Base-by-base conservation (phyloP, 768 basidiomycete species). In the Serendipita sp. region DNA sequence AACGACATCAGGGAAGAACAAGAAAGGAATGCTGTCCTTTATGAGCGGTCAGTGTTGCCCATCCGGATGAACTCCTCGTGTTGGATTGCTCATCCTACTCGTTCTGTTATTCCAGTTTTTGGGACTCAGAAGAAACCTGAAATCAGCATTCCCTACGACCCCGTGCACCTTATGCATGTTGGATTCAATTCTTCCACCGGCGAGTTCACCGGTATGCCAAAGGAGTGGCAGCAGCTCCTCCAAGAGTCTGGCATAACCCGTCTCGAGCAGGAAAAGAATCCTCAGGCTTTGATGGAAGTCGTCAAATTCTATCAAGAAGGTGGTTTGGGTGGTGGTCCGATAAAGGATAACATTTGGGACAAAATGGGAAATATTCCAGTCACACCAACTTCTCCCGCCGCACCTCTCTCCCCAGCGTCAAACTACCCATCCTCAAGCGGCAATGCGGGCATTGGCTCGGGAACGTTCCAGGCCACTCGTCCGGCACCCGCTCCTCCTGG, bases 141-240 rank as follows among this genome's bases (percentile, higher is more conserved):
- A 75, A 98, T 99, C 78, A 92, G 90, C 73, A 94, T 93, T 0
- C 96, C 96, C 0, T 98, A 95, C 73, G 96, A 99, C 75, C 96
- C 96, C 36, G 95, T 98, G 44, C 95, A 98, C 77, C 87, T 99
- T 71, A 98, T 96, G 2, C 96, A 99, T 73, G 96, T 99, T 72
- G 95, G 95, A 66, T 98, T 97, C 84, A 97, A 99, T 75, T 90
- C 91, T 3, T 95, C 91, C 65, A 98, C 95, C 0, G 96, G 96
- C 66, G 95, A 99, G 76, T 98, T 94, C 76, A 93, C 91, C 7
- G 96, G 96, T 2, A 80, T 99, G 36, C 96, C 96, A 2, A 95
- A 95, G 74, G 95, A 98, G 77, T 99, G 96, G 96, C 96, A 99
- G 72, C 91, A 97, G 74, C 80, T 97, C 3, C 76, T 99, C 56